Evolutionary conservation across 1,139 yeast species (phyloP).

Genomic region (Kodamaea alishanica): DNA sequence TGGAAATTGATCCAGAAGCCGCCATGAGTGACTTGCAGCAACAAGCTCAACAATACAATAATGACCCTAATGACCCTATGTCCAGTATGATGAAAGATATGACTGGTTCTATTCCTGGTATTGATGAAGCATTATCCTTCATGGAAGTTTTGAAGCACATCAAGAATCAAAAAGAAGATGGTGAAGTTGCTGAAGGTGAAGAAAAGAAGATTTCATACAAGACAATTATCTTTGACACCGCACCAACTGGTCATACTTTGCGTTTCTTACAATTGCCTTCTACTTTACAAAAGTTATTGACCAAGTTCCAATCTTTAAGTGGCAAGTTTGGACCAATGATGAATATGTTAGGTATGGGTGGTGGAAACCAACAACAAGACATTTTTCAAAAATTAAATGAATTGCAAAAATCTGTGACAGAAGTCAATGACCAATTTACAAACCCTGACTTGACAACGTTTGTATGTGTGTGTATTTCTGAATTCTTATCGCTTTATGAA

Average conservation of each 20-base stretch:
- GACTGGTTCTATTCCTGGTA: conserved; percentile 95
- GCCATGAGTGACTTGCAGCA: conserved; percentile 86
- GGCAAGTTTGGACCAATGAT: conserved; percentile 90
- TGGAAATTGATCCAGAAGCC: conserved; percentile 98
- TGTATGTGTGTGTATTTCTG: conserved; percentile 95
- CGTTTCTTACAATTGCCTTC: conserved; percentile 92
- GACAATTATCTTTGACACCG: conserved; percentile 94
- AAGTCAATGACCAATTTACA: conserved; percentile 91
- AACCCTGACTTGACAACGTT: conserved; percentile 95
- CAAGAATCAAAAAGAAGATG: conserved; percentile 59
- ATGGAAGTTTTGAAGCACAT: conserved; percentile 97
- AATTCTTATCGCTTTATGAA: conserved; percentile 89
- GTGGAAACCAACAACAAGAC: conserved; percentile 64
- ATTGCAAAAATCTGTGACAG: conserved; percentile 76
- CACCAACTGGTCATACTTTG: conserved; percentile 97
- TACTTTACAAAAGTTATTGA: conserved; percentile 80
- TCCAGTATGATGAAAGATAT: conserved; percentile 80
- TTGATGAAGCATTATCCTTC: conserved; percentile 94
- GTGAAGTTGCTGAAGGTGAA: conserved; percentile 29
- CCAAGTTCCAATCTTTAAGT: conserved; percentile 81
- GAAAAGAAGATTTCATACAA: conserved; percentile 53
- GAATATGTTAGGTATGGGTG: conserved; percentile 66
- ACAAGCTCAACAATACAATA: conserved; percentile 53
- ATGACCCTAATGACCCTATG: conserved; percentile 59
- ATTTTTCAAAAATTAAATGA: conserved; percentile 79